Base-by-base conservation (phyloP, 176 grass and related monocot species). In the Carex kokanica region DNA sequence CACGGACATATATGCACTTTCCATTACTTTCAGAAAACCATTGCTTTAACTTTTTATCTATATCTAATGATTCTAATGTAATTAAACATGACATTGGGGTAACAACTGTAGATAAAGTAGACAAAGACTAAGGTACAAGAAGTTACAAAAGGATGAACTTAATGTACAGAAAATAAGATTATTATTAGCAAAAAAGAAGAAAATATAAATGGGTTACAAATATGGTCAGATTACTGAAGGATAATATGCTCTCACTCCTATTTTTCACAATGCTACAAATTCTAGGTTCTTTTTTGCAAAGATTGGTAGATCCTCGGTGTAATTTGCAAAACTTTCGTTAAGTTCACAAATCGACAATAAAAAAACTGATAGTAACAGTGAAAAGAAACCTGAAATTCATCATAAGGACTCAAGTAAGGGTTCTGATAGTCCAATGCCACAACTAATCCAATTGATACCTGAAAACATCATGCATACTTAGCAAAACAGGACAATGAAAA, bases 391-490 rank as follows among this genome's bases (percentile, higher is more conserved):
- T 95, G 95, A 82, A 93, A 98, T 89, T 98, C 96, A 86, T 98
- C 91, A 17, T 88, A 98, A 18, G 96, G 96, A 77, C 89, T 95
- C 55, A 98, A 60, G 83, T 91, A 98, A 84, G 96, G 93, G 84
- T 98, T 98, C 53, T 6, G 92, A 90, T 98, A 98, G 86, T 93
- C 85, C 63, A 98, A 87, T 2, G 95, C 95, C 86, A 98, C 86
- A 73, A 93, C 92, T 31, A 98, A 87, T 87, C 95, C 95, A 83
- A 98, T 88, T 41, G 95, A 88, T 55, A 98, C 84, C 95, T 98
- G 82, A 88, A 87, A 86, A 21, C 27, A 62, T 83, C 60, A 64
- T 25, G 34, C 29, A 27, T 57, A 47, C 34, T 83, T 34, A 73
- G 14, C 6, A 55, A 55, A 25, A 62, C 31, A 59, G 75, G 10